phyloP scores from a whole-genome alignment of 139 green algal species.

The Chlamydomonas eustigma region DNA sequence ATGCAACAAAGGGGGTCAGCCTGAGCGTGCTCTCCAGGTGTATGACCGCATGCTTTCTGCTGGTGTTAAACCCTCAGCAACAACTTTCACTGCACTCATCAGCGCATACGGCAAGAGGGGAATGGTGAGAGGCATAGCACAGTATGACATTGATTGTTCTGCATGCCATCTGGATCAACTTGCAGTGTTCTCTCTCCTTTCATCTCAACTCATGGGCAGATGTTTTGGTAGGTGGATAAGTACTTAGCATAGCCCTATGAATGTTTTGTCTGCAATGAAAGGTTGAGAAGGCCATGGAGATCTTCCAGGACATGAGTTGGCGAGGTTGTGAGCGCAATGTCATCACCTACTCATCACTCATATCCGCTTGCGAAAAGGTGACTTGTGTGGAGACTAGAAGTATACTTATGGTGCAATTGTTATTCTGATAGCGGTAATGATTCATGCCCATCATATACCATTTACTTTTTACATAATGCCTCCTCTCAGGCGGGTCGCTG shows the following conservation, averaged over 20 bases:
- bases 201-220: too few relatives aligned
- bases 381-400: background rate
- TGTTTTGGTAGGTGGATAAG: too few relatives aligned
- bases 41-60: constrained; percentile 76
- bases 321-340: constrained; percentile 64
- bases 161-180: too few relatives aligned
- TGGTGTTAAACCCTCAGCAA: constrained; percentile 69
- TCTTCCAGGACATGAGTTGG: constrained; percentile 67
- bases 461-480: too few relatives aligned
- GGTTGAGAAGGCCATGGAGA: constrained; percentile 61
- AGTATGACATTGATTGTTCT: too few relatives aligned
- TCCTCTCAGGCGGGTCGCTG: constrained; percentile 16
- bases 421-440: too few relatives aligned
- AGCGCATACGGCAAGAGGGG: constrained; percentile 73
- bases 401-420: too few relatives aligned
- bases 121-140: constrained; percentile 43
- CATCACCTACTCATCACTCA: constrained; percentile 71
- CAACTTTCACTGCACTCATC: constrained; percentile 84
- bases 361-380: constrained; percentile 51
- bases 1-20: constrained; percentile 61
- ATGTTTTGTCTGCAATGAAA: too few relatives aligned
- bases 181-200: too few relatives aligned
- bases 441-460: too few relatives aligned
- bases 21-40: constrained; percentile 58
- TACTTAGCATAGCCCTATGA: too few relatives aligned